Conservation (phyloP, 2,329 filamentous ascomycete species). For the Fusarium zealandicum region DNA sequence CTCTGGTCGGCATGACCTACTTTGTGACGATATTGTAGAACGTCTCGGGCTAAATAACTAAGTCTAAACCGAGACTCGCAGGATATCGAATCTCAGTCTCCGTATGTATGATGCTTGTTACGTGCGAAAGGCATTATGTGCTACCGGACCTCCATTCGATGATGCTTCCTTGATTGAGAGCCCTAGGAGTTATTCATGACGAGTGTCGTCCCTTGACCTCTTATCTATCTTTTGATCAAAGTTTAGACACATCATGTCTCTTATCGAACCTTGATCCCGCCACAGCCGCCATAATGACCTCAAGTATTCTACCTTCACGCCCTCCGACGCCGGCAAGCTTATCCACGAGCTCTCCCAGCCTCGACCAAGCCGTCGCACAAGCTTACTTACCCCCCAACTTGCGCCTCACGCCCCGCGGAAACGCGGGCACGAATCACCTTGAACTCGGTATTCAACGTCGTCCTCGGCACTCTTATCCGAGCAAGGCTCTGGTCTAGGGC, state of each 20-base stretch:
- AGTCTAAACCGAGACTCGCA: too few species aligned
- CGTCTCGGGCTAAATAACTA: too few species aligned
- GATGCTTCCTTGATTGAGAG: too few species aligned
- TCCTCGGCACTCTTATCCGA: conserved; percentile 31
- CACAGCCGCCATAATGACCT: not conserved
- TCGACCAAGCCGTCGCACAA: not conserved
- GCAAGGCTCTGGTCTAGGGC: not conserved
- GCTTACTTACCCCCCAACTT: conserved; percentile 19
- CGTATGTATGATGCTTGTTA: too few species aligned
- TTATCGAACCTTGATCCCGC: not conserved
- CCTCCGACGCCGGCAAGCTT: not conserved
- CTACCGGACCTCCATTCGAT: too few species aligned
- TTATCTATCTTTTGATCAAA: too few species aligned
- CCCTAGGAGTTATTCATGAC: too few species aligned
- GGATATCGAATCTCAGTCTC: too few species aligned
- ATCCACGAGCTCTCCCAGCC: not conserved
- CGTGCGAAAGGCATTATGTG: too few species aligned
- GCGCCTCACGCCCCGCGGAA: not conserved
- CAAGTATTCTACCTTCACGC: conserved; percentile 15
- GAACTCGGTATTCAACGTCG: not conserved
- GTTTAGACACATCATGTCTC: conserved; percentile 2
- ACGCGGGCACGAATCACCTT: conserved; percentile 35
- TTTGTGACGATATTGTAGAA: too few species aligned
- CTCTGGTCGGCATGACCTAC: too few species aligned
- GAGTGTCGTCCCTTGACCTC: too few species aligned